These are phyloP conservation scores for Thraustochytrium striatum DNA, from an alignment of 352 stramenopile species.

Conservation along the genomic window DNA sequence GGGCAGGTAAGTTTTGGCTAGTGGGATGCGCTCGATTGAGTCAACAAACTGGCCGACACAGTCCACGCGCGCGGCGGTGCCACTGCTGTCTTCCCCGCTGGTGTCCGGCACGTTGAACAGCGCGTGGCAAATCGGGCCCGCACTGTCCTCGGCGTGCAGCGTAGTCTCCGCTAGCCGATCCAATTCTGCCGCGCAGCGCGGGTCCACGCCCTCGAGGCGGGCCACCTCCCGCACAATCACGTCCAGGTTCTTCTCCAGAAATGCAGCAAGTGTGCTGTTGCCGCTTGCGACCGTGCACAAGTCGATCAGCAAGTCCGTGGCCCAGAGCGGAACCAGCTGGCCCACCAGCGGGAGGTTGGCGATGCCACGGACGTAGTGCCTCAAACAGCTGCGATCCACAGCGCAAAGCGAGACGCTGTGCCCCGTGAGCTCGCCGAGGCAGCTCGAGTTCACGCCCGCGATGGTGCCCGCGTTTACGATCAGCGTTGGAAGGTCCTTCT, in stretches of 20 bases:
- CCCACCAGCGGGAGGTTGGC: constrained; percentile 3
- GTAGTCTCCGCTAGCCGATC: too few species aligned
- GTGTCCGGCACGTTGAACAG: not conserved
- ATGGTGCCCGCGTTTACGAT: constrained; percentile 27
- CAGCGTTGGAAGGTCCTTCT: not conserved
- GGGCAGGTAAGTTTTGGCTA: not conserved
- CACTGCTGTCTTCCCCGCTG: not conserved
- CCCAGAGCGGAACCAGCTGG: constrained; percentile 30
- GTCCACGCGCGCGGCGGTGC: not conserved
- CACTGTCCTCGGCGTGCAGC: too few species aligned
- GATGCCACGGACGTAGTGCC: not conserved
- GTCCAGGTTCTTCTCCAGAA: constrained; percentile 25
- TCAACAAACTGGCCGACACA: not conserved
- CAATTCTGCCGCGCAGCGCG: too few species aligned
- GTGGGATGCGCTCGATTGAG: too few species aligned
- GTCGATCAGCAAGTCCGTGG: constrained; percentile 27
- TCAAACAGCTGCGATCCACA: constrained; percentile 2
- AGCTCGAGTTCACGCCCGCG: constrained; percentile 6
- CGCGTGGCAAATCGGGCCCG: too few species aligned
- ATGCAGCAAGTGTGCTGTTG: not conserved
- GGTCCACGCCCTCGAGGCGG: not conserved
- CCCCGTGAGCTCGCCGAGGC: not conserved
- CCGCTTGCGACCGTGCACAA: constrained; percentile 18
- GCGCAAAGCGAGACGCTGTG: not conserved
- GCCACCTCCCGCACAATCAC: not conserved